Percentiles rank a stretch among this genome's conserved stretches.
These are phyloP conservation scores for Paraglomus brasilianum DNA, from an alignment of 192 early-diverging fungal species.

Conservation along the genomic window DNA sequence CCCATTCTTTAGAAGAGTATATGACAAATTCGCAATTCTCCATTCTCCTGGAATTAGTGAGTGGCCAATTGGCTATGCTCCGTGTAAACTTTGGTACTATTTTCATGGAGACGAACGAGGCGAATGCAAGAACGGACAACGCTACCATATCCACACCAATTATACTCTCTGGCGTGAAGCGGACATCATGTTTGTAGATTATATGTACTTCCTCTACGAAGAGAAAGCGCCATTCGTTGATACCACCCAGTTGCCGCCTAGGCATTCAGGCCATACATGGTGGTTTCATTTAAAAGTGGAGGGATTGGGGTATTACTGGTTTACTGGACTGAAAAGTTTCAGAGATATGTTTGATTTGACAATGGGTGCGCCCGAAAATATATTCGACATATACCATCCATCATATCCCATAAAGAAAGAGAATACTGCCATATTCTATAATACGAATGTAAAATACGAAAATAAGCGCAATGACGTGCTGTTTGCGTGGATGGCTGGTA, in stretches of 20 bases:
- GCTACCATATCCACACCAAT: constrained; percentile 11
- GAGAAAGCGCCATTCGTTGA: constrained; percentile 22
- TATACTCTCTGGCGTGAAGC: constrained; percentile 35
- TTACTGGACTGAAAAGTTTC: constrained; percentile 16
- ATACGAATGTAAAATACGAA: not conserved
- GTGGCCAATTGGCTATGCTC: constrained; percentile 10
- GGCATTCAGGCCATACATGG: constrained; percentile 29
- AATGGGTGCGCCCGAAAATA: constrained; percentile 9
- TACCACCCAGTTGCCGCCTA: constrained; percentile 22
- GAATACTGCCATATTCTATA: not conserved
- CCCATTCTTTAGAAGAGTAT: not conserved
- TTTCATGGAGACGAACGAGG: no score
- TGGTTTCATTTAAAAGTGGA: constrained; percentile 5
- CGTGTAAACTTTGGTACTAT: not conserved
- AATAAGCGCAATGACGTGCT: not conserved
- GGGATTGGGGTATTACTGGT: constrained; percentile 10
- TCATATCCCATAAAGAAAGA: not conserved
- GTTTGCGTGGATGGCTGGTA: constrained; percentile 24
- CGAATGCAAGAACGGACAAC: no score
- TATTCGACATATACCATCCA: constrained; percentile 25
- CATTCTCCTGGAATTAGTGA: not conserved
- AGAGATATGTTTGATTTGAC: constrained; percentile 29
- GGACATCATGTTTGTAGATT: constrained; percentile 31
- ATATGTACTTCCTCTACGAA: constrained; percentile 17
- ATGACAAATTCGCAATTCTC: not conserved